phyloP scores from a whole-genome alignment of 257 asterid species.

The Nicotiana undulata region DNA sequence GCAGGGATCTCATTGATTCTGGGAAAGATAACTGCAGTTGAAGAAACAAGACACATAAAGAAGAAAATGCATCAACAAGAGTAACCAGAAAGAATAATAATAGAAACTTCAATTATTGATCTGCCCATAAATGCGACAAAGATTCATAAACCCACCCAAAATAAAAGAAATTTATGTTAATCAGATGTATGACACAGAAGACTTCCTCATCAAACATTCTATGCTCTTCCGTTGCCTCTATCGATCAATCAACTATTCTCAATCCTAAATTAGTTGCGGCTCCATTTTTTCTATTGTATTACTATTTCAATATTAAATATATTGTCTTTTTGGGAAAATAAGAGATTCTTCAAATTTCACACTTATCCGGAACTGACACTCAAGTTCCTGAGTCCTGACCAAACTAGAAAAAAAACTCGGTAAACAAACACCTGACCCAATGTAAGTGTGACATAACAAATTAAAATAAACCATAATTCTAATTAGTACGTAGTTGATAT shows the following conservation, averaged over 20 bases:
- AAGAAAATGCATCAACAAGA: not conserved
- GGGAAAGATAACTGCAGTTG: slow-evolving; percentile 56
- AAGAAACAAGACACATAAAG: slow-evolving; percentile 10
- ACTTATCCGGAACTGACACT: not conserved
- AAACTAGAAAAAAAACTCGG: not conserved
- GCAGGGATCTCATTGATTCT: slow-evolving; percentile 77
- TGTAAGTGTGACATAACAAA: not conserved
- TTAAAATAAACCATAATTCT: not conserved
- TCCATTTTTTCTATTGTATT: not conserved
- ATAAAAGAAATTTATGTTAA: not conserved
- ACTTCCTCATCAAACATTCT: not conserved
- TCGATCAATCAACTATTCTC: not conserved
- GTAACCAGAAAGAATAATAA: not conserved
- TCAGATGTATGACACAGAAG: not conserved
- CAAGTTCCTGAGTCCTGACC: not conserved
- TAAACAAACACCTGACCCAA: not conserved
- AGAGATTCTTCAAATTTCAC: not conserved
- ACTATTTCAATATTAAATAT: not conserved
- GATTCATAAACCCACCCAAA: not conserved
- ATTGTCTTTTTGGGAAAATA: not conserved
- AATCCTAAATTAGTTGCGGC: not conserved
- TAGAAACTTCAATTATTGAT: not conserved
- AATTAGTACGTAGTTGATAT: not conserved
- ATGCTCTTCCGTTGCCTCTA: not conserved
- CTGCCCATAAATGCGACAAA: not conserved